A percentile compares a stretch with the other conserved stretches of the same genome.
Evolutionary conservation across 2,329 filamentous ascomycete species (phyloP).

Genomic region (Teratosphaeria nubilosa): DNA sequence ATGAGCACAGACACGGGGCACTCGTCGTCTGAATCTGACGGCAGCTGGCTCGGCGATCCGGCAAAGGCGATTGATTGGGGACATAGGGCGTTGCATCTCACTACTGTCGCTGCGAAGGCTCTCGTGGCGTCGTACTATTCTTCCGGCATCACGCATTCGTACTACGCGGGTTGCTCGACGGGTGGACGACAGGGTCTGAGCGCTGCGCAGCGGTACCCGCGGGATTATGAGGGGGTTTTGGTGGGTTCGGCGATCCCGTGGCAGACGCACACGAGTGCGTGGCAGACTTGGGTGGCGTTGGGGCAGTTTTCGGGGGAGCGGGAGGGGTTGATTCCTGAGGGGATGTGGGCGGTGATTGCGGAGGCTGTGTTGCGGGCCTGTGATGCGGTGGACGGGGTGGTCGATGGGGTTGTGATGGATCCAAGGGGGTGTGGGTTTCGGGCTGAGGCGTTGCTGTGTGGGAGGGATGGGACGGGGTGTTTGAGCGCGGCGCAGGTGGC

Average conservation of each 20-base stretch:
- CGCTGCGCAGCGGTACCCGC: slow-evolving; percentile 41
- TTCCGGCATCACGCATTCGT: slow-evolving; percentile 34
- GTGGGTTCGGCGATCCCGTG: slow-evolving; percentile 40
- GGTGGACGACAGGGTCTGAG: slow-evolving; percentile 50
- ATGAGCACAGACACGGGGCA: slow-evolving; percentile 38
- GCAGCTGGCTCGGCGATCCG: slow-evolving; percentile 26
- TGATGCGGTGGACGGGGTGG: no score
- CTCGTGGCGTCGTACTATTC: slow-evolving; percentile 41
- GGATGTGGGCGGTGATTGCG: slow-evolving; percentile 1
- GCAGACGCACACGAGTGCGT: slow-evolving; percentile 28
- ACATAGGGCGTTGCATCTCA: slow-evolving; percentile 37
- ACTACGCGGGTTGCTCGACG: slow-evolving; percentile 49
- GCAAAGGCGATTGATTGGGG: slow-evolving; percentile 29
- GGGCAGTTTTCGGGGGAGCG: slow-evolving; percentile 2
- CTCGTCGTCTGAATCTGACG: slow-evolving; percentile 24
- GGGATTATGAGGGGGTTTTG: slow-evolving; percentile 48
- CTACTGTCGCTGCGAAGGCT: slow-evolving; percentile 38
- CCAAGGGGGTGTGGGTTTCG: neutral
- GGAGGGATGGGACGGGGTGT: no score
- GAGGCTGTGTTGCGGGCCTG: neutral
- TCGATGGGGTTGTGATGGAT: no score
- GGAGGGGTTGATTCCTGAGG: slow-evolving; percentile 1
- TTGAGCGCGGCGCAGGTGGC: neutral
- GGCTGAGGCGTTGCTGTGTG: no score
- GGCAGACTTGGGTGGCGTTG: slow-evolving; percentile 5